Base-by-base conservation (phyloP, 352 stramenopile species). In the Phytophthora multivora region DNA sequence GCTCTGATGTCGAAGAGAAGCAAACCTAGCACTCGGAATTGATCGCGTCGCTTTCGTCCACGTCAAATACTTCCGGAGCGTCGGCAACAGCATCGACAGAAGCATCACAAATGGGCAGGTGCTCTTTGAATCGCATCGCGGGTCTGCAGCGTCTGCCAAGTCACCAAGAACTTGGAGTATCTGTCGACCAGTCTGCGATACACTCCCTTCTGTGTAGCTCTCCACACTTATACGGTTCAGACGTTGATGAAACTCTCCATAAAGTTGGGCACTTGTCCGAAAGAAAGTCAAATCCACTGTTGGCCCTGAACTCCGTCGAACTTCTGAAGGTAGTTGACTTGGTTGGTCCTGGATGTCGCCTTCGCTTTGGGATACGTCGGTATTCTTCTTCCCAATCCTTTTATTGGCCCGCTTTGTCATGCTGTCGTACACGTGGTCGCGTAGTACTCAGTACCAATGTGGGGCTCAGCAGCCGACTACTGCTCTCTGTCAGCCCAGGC, bases 21-120 rank as follows among this genome's bases (percentile, higher is more conserved):
- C 15, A 21, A 58, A 25, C 12, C 50, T 51, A 16, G 23, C 63
- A 9, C 53, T 74, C 81, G 79, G 89, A 5, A 77, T 16, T 6
- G 46, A 38, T 23, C 78, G 74, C 1, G 68, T 86, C 13, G 61
- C 54, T 38, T 73, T 30, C 21, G 81, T 72, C 70, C 70, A 91
- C 5, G 67, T 50, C n/a, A 88, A 38, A 19, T 86, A 78, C 48
- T 88, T 88, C 23, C 79, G 74, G 43, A 91, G 66, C 35, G 66
- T 69, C 42, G 82, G 79, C 30, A 88, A 16, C 10, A 87, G 12
- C 36, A 87, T 77, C 0, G 82, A 89, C 2, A 91, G 54, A 39
- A 88, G 51, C 79, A 90, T 90, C 41, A 87, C 79, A 46, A 87
- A 88, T 35, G 81, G 79, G 42, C 65, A 70, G 5, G 51, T 19